Evolutionary conservation across 108 stramenopile species (phyloP), one percentile per base, ranked within the genome.

Genomic region (Aurantiochytrium sp.): DNA sequence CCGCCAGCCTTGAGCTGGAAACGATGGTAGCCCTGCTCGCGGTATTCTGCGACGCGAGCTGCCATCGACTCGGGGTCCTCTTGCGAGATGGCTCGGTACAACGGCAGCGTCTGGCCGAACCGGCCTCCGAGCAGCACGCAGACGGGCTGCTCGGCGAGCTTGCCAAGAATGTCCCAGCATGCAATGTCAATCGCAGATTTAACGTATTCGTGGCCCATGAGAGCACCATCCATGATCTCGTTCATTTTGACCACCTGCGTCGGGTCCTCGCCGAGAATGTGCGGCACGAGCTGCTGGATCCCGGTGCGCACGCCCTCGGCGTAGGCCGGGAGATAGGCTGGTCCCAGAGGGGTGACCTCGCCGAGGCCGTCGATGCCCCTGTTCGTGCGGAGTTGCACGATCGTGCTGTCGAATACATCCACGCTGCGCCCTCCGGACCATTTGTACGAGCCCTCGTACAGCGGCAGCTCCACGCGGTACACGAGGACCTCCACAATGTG

Each of bases 151-250:
- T 89, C 71, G 45, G 57, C 18, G 10, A 89, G 51, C 72, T 89
- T 89, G 23, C 88, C 88, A 5, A 89, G 25, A 72, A 89, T 89
- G 28, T 89, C 88, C 88, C 88, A 89, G 72, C 88, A 89, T 6
- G 88, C 88, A 16, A 89, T 72, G 71, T 89, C 88, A 6, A 89
- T 29, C 5, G 88, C 88, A 0, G 88, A 89, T 25, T 89, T 89
- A 10, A 89, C 88, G 53, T 89, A 89, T n/a, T 42, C 44, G 25
- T 89, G 88, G 72, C 88, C 88, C 43, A 51, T 25, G 14, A 89
- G 44, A 6, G 88, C 88, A 5, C 29, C 44, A 25, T 89, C 88
- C 88, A 89, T 89, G 51, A 89, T 59, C 47, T 72, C 28, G 42
- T 89, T 89, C 16, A 89, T 89, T 14, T 18, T 42, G 6, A 10